Evolutionary conservation across 179 eudicot genomes (phyloP).

Genomic region (Camellia oleifera): DNA sequence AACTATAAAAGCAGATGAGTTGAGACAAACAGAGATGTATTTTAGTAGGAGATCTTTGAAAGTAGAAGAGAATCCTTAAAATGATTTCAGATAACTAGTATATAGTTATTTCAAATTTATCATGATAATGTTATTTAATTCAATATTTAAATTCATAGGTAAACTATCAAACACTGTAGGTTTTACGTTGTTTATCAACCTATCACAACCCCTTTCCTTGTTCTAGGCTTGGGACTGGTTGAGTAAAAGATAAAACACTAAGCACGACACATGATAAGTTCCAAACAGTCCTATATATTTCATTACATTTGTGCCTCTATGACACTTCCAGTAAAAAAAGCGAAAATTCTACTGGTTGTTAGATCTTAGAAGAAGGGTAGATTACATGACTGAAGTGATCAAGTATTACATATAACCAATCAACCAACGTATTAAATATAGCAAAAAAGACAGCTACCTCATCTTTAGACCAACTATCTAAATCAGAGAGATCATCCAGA

Average conservation of each 20-base stretch:
- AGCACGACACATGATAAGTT: no score
- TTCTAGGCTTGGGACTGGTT: neutral
- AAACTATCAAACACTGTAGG: no score
- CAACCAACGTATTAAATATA: neutral
- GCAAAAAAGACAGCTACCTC: conserved; percentile 23
- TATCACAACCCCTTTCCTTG: no score
- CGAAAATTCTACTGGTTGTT: neutral
- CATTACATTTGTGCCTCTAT: neutral
- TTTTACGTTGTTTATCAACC: no score
- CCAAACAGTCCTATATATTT: neutral
- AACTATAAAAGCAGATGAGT: no score
- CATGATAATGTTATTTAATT: no score
- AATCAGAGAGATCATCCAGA: conserved; percentile 54
- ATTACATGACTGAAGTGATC: neutral
- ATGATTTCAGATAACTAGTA: no score
- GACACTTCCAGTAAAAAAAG: neutral
- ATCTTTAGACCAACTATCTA: conserved; percentile 48
- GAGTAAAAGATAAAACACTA: neutral
- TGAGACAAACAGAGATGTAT: no score
- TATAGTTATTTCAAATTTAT: no score
- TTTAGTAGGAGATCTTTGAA: no score
- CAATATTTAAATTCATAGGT: no score
- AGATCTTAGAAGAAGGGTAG: neutral
- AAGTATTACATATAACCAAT: conserved; percentile 7
- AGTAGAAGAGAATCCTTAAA: no score